Percentiles rank a stretch among this genome's conserved stretches.
phyloP scores from a whole-genome alignment of 306 rosid genomes.

The Bauhinia variegata region DNA sequence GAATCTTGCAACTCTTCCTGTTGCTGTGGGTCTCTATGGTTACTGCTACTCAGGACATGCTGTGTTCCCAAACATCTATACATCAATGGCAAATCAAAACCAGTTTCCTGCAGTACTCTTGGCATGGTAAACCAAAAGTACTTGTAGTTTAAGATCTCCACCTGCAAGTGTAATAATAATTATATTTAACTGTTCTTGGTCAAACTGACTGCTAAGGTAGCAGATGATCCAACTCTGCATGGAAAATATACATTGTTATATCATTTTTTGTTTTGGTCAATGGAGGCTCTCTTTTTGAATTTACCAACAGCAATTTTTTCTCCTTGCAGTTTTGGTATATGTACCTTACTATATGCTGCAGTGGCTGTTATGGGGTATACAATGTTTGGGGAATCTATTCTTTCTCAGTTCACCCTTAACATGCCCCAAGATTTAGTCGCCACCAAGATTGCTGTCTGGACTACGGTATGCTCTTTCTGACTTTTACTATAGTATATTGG shows the following conservation, averaged over 20 bases:
- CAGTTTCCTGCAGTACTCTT: constrained; percentile 78
- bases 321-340: constrained; percentile 63
- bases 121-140: constrained; percentile 59
- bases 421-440: constrained; percentile 83
- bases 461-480: constrained; percentile 69
- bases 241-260: constrained; percentile 7
- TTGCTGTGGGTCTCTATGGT: constrained; percentile 94
- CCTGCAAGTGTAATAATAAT: constrained; percentile 4
- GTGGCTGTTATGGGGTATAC: constrained; percentile 92
- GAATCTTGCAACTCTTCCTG: constrained; percentile 80
- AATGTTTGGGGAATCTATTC: constrained; percentile 86
- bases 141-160: not conserved
- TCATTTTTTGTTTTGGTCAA: constrained; percentile 3
- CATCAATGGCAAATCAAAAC: constrained; percentile 80
- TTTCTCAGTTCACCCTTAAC: constrained; percentile 94
- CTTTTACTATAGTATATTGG: constrained; percentile 2
- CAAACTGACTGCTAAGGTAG: no score
- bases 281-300: constrained; percentile 1
- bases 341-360: constrained; percentile 76
- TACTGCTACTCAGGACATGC: constrained; percentile 99
- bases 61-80: constrained; percentile 91
- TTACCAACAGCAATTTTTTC: not conserved
- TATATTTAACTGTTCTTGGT: constrained; percentile 12
- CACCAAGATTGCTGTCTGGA: constrained; percentile 93
- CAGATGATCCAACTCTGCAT: not conserved